Evolutionary conservation across 139 green algal genomes (phyloP).

Genomic region (Pseudopediastrum boryanum): DNA sequence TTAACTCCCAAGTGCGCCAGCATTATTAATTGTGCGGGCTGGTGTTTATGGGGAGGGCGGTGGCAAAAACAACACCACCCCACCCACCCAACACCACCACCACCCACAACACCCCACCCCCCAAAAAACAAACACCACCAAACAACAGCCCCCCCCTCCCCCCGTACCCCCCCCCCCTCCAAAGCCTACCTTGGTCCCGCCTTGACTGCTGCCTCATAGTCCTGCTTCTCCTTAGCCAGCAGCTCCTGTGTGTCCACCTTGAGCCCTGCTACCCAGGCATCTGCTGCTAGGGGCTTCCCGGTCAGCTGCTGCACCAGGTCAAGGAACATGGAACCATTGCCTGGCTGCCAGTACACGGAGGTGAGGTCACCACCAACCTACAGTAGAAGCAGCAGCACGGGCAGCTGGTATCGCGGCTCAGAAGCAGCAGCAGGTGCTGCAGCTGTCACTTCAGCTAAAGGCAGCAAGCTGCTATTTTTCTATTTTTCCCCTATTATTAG

Average conservation of each 20-base stretch:
- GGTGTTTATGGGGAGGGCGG: too few species aligned
- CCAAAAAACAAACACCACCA: neutral
- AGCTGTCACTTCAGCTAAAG: neutral
- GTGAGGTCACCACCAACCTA: slow-evolving; percentile 36
- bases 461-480: slow-evolving; percentile 6
- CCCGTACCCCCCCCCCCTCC: too few species aligned
- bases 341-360: slow-evolving; percentile 64
- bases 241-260: slow-evolving; percentile 36
- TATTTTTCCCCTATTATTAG: too few species aligned
- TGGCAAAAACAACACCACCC: too few species aligned
- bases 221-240: slow-evolving; percentile 60
- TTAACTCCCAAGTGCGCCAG: too few species aligned
- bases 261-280: slow-evolving; percentile 64
- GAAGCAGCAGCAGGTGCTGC: slow-evolving; percentile 16
- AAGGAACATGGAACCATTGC: slow-evolving; percentile 75
- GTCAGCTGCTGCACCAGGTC: slow-evolving; percentile 64
- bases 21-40: too few species aligned
- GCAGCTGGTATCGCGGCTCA: neutral
- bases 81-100: too few species aligned
- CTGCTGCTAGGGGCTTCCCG: slow-evolving; percentile 45
- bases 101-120: neutral
- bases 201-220: slow-evolving; percentile 63
- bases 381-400: slow-evolving; percentile 15
- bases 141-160: too few species aligned
- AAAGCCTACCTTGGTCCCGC: slow-evolving; percentile 38